Conservation (phyloP, 768 basidiomycete genomes). For the Lactifluus piperatus region DNA sequence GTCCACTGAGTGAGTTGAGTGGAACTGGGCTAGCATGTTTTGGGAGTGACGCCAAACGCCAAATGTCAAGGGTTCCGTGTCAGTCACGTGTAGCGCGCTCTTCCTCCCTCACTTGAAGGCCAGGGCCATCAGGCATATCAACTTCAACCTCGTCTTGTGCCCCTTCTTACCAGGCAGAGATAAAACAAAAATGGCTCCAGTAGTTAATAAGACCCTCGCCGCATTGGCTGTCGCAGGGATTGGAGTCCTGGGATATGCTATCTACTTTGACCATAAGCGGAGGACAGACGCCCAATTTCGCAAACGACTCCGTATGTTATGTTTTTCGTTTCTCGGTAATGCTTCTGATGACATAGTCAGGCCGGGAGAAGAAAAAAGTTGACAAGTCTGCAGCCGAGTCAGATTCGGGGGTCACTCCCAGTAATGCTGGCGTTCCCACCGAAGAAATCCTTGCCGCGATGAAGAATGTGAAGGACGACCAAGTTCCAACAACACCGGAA, state of each 20-base stretch:
- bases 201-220: slow-evolving; percentile 30
- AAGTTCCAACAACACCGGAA: slow-evolving; percentile 55
- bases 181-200: slow-evolving; percentile 6
- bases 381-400: slow-evolving; percentile 47
- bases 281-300: slow-evolving; percentile 84
- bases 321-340: not conserved
- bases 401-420: slow-evolving; percentile 24
- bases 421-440: slow-evolving; percentile 30
- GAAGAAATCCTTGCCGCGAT: slow-evolving; percentile 58
- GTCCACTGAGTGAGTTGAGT: slow-evolving; percentile 41
- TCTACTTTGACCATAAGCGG: slow-evolving; percentile 93
- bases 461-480: slow-evolving; percentile 59
- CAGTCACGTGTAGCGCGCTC: too few relatives aligned
- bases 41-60: slow-evolving; percentile 37
- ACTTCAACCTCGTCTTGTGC: too few relatives aligned
- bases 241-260: slow-evolving; percentile 71
- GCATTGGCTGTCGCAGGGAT: slow-evolving; percentile 35
- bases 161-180: not conserved
- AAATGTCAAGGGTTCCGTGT: too few relatives aligned
- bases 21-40: slow-evolving; percentile 32
- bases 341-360: slow-evolving; percentile 33
- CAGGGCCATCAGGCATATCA: too few relatives aligned
- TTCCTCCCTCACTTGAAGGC: too few relatives aligned
- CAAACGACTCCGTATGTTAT: slow-evolving; percentile 47
- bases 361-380: slow-evolving; percentile 87